Percentiles rank a stretch among this genome's conserved stretches.
Evolutionary conservation across 495 filamentous ascomycete species (phyloP).

Genomic region (Aspergillus wentii): DNA sequence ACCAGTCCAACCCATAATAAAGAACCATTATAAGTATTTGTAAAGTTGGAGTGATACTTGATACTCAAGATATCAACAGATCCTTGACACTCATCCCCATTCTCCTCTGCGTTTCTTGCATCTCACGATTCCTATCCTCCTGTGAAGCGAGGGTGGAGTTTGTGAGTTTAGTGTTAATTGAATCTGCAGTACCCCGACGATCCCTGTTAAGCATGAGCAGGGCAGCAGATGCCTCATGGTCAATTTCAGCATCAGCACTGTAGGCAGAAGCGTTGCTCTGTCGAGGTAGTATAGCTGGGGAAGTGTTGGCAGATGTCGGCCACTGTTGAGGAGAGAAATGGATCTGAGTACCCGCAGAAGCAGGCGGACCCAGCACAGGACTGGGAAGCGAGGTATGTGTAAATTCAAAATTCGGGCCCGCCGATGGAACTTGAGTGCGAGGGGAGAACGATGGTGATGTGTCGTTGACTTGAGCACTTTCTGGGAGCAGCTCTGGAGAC

Average conservation of each 20-base stretch:
- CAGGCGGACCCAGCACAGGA: constrained; percentile 33
- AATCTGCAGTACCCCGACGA: constrained; percentile 42
- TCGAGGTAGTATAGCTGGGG: constrained; percentile 28
- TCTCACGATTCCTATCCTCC: constrained; percentile 1
- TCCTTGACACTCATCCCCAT: constrained; percentile 76
- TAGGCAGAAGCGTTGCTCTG: constrained; percentile 13
- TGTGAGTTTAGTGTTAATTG: constrained; percentile 21
- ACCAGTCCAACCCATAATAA: too few species aligned
- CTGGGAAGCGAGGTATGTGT: constrained; percentile 35
- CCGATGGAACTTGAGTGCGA: constrained; percentile 26
- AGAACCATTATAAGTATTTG: too few species aligned
- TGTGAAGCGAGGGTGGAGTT: constrained; percentile 4
- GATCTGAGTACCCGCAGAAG: constrained; percentile 18
- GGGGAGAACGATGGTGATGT: constrained; percentile 38
- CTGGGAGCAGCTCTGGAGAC: constrained; percentile 30
- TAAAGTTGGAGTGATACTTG: too few species aligned
- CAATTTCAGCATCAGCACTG: constrained; percentile 44
- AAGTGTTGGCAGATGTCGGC: constrained; percentile 18
- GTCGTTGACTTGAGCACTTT: constrained; percentile 17
- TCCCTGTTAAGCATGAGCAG: constrained; percentile 76
- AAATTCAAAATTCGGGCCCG: constrained; percentile 21
- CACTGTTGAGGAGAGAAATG: constrained; percentile 13
- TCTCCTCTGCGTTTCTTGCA: constrained; percentile 17
- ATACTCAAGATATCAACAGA: constrained; percentile 62
- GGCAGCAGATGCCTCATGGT: constrained; percentile 77